Evolutionary conservation across 495 filamentous ascomycete genomes (phyloP), one percentile per base, ranked within the genome.

Genomic region (Aspergillus panamensis): DNA sequence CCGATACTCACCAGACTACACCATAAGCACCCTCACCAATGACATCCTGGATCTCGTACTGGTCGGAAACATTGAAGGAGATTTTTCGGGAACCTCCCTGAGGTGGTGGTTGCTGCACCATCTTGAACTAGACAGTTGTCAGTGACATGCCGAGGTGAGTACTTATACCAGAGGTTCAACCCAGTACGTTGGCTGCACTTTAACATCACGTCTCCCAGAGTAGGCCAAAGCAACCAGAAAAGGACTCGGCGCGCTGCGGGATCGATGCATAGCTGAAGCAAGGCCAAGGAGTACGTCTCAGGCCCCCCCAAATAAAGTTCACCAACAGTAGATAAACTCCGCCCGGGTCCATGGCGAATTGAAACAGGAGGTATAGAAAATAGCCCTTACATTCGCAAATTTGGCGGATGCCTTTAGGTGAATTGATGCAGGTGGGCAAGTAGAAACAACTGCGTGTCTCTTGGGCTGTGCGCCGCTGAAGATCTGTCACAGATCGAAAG

Each of bases 31-130:
- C 95, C 73, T 99, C 95, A 54, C 95, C 95, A 48, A 99, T 95
- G 39, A 99, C 95, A 84, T 99, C 95, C 69, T 96, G 92, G 60
- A 99, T 97, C 64, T 97, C 95, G 72, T 99, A 99, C 74, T 99
- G 95, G 68, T 99, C 95, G 63, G 91, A 96, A 43, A 99, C 95
- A 67, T 99, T 99, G 85, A 99, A 99, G 44, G 92, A 96, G 70
- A 99, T 99, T 84, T 97, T 99, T 59, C 95, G 83, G 66, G 94
- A 96, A 25, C 77, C 77, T 63, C 77, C 77, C 52, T 72, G 70
- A 48, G 76, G 72, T 51, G 76, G 72, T 51, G 75, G 72, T 53
- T 66, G 63, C 55, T 81, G 78, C 56, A 74, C 77, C 80, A 82
- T 82, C 20, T 44, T 64, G 17, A 53, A 35, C 52, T 64, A 50